Evolutionary conservation across 805 yeast species (phyloP).

Genomic region (Myxozyma geophila): DNA sequence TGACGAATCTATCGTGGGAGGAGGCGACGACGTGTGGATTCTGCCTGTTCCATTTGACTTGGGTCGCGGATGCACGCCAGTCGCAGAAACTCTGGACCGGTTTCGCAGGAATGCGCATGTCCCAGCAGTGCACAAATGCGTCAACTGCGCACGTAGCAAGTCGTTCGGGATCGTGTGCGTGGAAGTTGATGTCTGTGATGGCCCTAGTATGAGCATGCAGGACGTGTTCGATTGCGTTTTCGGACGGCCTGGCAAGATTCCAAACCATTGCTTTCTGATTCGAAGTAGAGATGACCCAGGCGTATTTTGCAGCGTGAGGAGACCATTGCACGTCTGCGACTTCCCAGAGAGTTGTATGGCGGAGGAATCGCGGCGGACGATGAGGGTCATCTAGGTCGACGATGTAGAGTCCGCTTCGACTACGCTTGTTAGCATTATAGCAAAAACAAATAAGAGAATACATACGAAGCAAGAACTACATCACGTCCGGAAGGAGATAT

Average conservation of each 20-base stretch:
- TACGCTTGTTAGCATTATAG: neutral
- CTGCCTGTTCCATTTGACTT: conserved; percentile 87
- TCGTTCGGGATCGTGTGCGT: conserved; percentile 81
- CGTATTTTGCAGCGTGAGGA: conserved; percentile 81
- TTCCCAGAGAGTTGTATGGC: conserved; percentile 93
- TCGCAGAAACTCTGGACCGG: conserved; percentile 86
- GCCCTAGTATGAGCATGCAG: conserved; percentile 91
- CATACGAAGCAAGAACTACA: conserved; percentile 79
- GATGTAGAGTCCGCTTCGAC: conserved; percentile 75
- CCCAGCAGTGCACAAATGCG: conserved; percentile 88
- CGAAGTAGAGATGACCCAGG: conserved; percentile 92
- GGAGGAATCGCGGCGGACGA: conserved; percentile 91
- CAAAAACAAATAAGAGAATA: conserved; percentile 31
- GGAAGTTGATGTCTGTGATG: conserved; percentile 93
- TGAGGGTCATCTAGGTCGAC: conserved; percentile 96
- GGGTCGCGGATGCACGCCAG: conserved; percentile 93
- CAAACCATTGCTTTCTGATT: conserved; percentile 95
- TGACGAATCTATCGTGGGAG: conserved; percentile 78
- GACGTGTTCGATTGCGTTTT: conserved; percentile 80
- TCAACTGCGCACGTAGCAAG: conserved; percentile 94
- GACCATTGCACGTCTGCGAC: conserved; percentile 99
- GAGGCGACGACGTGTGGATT: conserved; percentile 81
- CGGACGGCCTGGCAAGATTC: conserved; percentile 77
- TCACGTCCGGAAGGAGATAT: conserved; percentile 69
- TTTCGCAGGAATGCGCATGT: conserved; percentile 70